Percentiles rank a stretch among this genome's conserved stretches.
Conservation (phyloP, 2,329 filamentous ascomycete species). For the Pestalotiopsis sp. region DNA sequence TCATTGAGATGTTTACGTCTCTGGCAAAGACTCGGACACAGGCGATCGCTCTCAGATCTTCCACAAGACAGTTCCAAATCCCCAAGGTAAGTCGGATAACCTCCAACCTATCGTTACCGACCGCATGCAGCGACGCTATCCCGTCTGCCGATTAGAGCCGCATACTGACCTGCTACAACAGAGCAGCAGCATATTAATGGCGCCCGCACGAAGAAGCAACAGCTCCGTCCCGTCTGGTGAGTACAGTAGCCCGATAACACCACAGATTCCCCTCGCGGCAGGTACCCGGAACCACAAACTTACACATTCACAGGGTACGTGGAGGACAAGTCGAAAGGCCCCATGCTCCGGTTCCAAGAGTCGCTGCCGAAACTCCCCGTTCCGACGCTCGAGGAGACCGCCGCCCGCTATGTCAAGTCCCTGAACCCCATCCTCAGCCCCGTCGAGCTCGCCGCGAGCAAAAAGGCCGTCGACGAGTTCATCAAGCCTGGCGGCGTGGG, state of each 20-base stretch:
- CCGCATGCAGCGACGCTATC: neutral
- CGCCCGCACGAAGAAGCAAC: slow-evolving; percentile 55
- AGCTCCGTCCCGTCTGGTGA: slow-evolving; percentile 59
- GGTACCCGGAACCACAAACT: neutral
- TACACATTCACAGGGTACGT: slow-evolving; percentile 63
- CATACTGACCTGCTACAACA: slow-evolving; percentile 31
- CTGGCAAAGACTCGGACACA: slow-evolving; percentile 36
- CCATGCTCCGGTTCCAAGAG: slow-evolving; percentile 83
- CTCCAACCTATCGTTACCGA: neutral
- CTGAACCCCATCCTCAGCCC: slow-evolving; percentile 74
- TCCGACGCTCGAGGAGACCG: slow-evolving; percentile 80
- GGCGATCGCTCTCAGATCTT: slow-evolving; percentile 32
- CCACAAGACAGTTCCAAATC: slow-evolving; percentile 24
- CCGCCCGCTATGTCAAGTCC: slow-evolving; percentile 78
- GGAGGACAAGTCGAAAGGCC: slow-evolving; percentile 77
- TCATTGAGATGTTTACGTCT: slow-evolving; percentile 34
- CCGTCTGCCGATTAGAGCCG: slow-evolving; percentile 1
- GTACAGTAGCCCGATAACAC: slow-evolving; percentile 14
- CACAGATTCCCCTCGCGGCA: neutral
- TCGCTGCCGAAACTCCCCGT: slow-evolving; percentile 81
- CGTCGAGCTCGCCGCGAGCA: slow-evolving; percentile 71
- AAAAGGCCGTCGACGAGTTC: slow-evolving; percentile 86
- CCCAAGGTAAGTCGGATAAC: slow-evolving; percentile 23
- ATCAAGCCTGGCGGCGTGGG: slow-evolving; percentile 84
- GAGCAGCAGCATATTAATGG: slow-evolving; percentile 43